These are phyloP conservation scores for Nemania serpens DNA, from an alignment of 2,329 filamentous ascomycete species.

Conservation along the genomic window DNA sequence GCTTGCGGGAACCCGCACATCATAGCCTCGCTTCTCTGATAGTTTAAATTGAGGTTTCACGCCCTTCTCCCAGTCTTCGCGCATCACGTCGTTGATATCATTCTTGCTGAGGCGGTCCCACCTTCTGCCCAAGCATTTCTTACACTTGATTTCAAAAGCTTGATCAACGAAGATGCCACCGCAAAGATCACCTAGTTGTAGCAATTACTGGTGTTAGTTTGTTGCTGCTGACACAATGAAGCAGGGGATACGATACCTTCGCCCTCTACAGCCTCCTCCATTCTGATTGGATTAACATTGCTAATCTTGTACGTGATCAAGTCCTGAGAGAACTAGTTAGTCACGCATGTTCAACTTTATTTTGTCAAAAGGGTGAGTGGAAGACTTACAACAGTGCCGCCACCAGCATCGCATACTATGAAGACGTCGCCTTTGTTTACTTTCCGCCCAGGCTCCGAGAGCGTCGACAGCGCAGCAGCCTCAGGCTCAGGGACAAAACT, in stretches of 20 bases:
- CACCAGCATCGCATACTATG: conserved; percentile 36
- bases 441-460: conserved; percentile 18
- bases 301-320: conserved; percentile 30
- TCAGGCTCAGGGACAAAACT: conserved; percentile 36
- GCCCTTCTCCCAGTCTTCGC: conserved; percentile 12
- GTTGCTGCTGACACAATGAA: neutral
- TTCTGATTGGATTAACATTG: neutral
- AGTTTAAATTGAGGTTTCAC: neutral
- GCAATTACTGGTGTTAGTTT: neutral
- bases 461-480: conserved; percentile 34
- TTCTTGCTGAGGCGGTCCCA: conserved; percentile 1
- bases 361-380: neutral
- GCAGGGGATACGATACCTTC: neutral
- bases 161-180: conserved; percentile 16
- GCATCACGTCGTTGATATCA: conserved; percentile 9
- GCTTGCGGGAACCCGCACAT: conserved; percentile 3
- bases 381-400: conserved; percentile 34
- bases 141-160: conserved; percentile 8
- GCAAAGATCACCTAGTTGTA: conserved; percentile 7
- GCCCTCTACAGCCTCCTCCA: conserved; percentile 10
- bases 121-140: neutral
- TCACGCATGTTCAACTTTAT: neutral
- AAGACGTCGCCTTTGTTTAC: conserved; percentile 20
- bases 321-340: conserved; percentile 13
- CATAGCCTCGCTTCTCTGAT: neutral